Conservation (phyloP, 1,139 yeast species). For the Kurtzmaniella natalensis region DNA sequence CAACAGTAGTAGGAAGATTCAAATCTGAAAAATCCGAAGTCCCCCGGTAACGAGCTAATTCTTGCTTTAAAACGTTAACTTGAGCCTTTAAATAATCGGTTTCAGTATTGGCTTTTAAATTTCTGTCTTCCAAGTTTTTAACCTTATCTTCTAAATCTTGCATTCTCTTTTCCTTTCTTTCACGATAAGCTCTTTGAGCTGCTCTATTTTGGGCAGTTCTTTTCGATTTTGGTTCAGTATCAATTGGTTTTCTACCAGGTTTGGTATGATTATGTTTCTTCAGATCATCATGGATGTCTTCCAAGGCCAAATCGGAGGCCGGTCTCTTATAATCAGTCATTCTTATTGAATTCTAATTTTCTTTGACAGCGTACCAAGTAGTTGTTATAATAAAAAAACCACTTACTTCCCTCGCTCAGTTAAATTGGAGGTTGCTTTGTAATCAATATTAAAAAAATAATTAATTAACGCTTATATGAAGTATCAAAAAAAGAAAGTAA, state of each 20-base stretch:
- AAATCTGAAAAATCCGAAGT: slow-evolving; percentile 33
- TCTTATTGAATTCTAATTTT: background rate
- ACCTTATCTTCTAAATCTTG: slow-evolving; percentile 83
- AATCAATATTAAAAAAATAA: too few relatives aligned
- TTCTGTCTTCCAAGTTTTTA: slow-evolving; percentile 62
- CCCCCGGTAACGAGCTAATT: slow-evolving; percentile 63
- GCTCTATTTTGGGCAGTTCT: slow-evolving; percentile 97
- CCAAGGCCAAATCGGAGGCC: slow-evolving; percentile 22
- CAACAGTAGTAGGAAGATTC: slow-evolving; percentile 31
- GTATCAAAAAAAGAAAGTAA: too few relatives aligned
- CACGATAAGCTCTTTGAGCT: slow-evolving; percentile 95
- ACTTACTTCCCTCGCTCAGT: too few relatives aligned
- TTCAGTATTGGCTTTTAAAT: slow-evolving; percentile 60
- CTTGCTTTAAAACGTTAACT: slow-evolving; percentile 68
- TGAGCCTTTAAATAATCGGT: slow-evolving; percentile 72
- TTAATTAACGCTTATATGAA: too few relatives aligned
- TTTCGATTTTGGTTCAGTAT: slow-evolving; percentile 76
- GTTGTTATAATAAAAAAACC: too few relatives aligned
- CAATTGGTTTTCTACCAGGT: slow-evolving; percentile 67
- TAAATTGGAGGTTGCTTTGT: too few relatives aligned
- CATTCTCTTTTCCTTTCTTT: slow-evolving; percentile 85
- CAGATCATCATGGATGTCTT: slow-evolving; percentile 21
- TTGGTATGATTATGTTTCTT: slow-evolving; percentile 35
- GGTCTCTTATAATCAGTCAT: slow-evolving; percentile 38
- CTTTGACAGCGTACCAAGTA: too few relatives aligned